These are phyloP conservation scores for Calendula officinalis DNA, from an alignment of 129 eudicot species.

Conservation along the genomic window DNA sequence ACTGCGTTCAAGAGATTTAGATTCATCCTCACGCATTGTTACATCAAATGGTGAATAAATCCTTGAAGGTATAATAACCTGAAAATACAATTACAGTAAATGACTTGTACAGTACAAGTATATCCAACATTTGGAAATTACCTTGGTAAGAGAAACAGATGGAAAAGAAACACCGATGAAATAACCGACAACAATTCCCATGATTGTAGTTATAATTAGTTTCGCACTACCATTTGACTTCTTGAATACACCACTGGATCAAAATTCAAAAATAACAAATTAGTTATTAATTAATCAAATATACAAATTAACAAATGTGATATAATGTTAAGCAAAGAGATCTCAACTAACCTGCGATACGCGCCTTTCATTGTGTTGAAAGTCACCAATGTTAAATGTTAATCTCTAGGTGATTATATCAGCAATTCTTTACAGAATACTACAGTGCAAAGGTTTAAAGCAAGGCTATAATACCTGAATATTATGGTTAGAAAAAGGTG, in stretches of 20 bases:
- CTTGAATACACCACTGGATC: slow-evolving; percentile 65
- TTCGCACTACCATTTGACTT: slow-evolving; percentile 83
- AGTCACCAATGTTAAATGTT: slow-evolving; percentile 40
- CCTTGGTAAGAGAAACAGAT: slow-evolving; percentile 80
- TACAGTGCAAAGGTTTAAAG: slow-evolving; percentile 17
- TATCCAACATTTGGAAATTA: slow-evolving; percentile 32
- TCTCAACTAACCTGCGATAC: slow-evolving; percentile 70
- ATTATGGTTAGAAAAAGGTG: slow-evolving; percentile 11
- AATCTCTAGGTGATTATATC: slow-evolving; percentile 33
- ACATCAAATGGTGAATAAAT: slow-evolving; percentile 58
- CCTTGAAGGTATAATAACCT: slow-evolving; percentile 77
- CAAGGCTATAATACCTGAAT: slow-evolving; percentile 35
- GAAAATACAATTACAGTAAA: slow-evolving; percentile 29
- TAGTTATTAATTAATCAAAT: neutral
- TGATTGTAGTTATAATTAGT: slow-evolving; percentile 66
- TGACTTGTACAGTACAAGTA: slow-evolving; percentile 4
- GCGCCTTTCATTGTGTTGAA: slow-evolving; percentile 53
- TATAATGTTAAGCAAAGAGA: slow-evolving; percentile 1
- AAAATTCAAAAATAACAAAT: slow-evolving; percentile 22
- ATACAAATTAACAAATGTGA: slow-evolving; percentile 14
- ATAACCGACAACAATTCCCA: slow-evolving; percentile 93
- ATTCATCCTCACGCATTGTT: slow-evolving; percentile 40
- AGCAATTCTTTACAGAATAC: slow-evolving; percentile 31
- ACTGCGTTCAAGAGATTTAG: slow-evolving; percentile 47
- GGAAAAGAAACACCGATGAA: slow-evolving; percentile 95